These are phyloP conservation scores for Xylariaceae sp. DNA, from an alignment of 2,329 filamentous ascomycete genomes.

Conservation along the genomic window DNA sequence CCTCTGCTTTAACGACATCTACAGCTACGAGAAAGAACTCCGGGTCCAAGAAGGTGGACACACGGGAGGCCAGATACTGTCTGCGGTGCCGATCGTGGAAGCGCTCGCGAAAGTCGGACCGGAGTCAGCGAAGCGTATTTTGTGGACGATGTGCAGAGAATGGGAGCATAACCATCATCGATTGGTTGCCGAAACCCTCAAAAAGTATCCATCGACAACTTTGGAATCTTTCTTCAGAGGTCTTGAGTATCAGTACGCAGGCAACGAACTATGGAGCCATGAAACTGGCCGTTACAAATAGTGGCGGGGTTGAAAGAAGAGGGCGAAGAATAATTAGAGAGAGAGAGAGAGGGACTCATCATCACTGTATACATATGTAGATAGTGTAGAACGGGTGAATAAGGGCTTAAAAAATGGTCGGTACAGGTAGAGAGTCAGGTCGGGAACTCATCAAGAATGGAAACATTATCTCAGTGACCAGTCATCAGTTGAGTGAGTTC, in stretches of 20 bases:
- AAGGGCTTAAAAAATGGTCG: too few relatives aligned
- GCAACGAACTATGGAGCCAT: constrained; percentile 27
- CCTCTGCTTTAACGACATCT: constrained; percentile 37
- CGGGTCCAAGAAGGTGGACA: constrained; percentile 12
- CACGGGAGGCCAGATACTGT: constrained; percentile 28
- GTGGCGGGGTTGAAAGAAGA: too few relatives aligned
- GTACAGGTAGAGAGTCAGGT: too few relatives aligned
- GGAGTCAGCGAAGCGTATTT: constrained; percentile 15
- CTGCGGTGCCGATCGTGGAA: constrained; percentile 28
- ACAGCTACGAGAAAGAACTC: constrained; percentile 35
- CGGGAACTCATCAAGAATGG: too few relatives aligned
- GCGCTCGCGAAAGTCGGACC: constrained; percentile 23
- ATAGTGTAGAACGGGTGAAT: too few relatives aligned
- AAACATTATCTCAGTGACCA: too few relatives aligned
- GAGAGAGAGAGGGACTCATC: too few relatives aligned
- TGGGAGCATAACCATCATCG: constrained; percentile 4
- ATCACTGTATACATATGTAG: too few relatives aligned
- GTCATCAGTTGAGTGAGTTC: too few relatives aligned
- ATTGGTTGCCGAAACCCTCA: constrained; percentile 17
- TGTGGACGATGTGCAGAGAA: constrained; percentile 9
- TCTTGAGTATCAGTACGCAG: constrained; percentile 30
- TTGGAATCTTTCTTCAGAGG: constrained; percentile 29
- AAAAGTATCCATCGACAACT: constrained; percentile 7
- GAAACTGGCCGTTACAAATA: constrained; percentile 22
- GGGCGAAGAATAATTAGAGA: too few relatives aligned